Base-by-base conservation (phyloP, 1,284 basidiomycete genomes). In the Malassezia japonica region DNA sequence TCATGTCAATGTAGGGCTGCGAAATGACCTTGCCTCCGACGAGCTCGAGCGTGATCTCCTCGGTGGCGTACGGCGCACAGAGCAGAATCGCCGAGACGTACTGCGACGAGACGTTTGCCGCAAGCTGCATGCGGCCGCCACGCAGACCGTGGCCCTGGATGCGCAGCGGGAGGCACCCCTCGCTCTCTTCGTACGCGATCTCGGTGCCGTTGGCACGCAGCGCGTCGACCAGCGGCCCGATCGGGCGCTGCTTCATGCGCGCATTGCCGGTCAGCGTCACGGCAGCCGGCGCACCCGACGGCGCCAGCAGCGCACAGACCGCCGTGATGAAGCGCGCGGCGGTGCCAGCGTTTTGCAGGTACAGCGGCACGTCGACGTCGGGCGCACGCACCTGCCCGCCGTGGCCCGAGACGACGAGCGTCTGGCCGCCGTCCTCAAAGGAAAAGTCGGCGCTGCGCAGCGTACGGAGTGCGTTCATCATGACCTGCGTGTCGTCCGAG, bases 1-100 rank as follows among this genome's bases (percentile, higher is more conserved):
- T 98, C 91, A 98, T 95, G 76, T 99, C 91, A 75, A 99, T 98
- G 78, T 98, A 98, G 2, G 90, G 90, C 76, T 96, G 92, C 16
- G 89, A 94, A 74, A 98, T 95, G 71, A 98, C 94, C 65, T 86
- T 82, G 3, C 87, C 89, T 21, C 90, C 90, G 0, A 82, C 85
- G 54, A 99, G 82, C 75, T 94, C 87, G 52, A 98, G 82, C 4
- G 82, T 83, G 58, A 95, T 81, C 31, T 83, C 79, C 65, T 87
- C 79, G 32, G 76, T 70, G 1, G 92, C 91, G 72, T 96, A 98
- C 0, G 92, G 92, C 0, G 92, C 91, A 67, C 89, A 94, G 31
- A 98, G 83, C 7, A 98, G 80, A 72, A 96, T 88, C 2, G 89
- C 91, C 1, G 89, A 94, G 31, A 98, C 94, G 72, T 98, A 99